Evolutionary conservation across 1,139 yeast species (phyloP).

Genomic region (Nakaseomyces bracarensis): DNA sequence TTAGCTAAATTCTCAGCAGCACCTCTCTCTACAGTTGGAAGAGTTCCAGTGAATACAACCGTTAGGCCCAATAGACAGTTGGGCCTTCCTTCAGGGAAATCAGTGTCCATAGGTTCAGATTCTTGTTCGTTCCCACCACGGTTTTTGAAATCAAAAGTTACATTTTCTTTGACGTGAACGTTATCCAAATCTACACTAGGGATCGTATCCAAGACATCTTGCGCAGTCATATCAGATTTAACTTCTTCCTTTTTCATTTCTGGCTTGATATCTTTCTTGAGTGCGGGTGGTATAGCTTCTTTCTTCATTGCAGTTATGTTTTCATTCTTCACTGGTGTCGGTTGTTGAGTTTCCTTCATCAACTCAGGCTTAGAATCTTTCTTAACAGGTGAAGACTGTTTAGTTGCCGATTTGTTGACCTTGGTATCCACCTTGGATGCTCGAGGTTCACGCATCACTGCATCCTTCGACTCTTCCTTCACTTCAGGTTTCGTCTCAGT

Average conservation of each 20-base stretch:
- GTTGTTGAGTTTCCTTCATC: too few relatives aligned
- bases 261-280: slow-evolving; percentile 1
- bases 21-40: slow-evolving; percentile 72
- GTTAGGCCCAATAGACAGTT: slow-evolving; percentile 82
- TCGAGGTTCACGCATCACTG: slow-evolving; percentile 1
- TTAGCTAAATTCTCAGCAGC: slow-evolving; percentile 71
- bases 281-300: too few relatives aligned
- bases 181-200: slow-evolving; percentile 29
- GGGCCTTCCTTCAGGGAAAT: slow-evolving; percentile 62
- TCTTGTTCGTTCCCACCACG: slow-evolving; percentile 11
- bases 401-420: too few relatives aligned
- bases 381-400: too few relatives aligned
- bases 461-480: slow-evolving; percentile 1
- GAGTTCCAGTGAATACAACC: slow-evolving; percentile 85
- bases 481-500: slow-evolving; percentile 3
- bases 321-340: slow-evolving; percentile 9
- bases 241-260: slow-evolving; percentile 8
- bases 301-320: too few relatives aligned
- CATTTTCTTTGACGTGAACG: slow-evolving; percentile 29
- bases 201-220: slow-evolving; percentile 27
- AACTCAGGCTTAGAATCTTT: too few relatives aligned
- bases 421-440: too few relatives aligned
- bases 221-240: slow-evolving; percentile 16
- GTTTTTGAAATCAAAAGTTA: slow-evolving; percentile 22
- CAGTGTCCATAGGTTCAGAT: slow-evolving; percentile 12